These are phyloP conservation scores for bread wheat (Triticum aestivum) DNA, from an alignment of 176 grass and related monocot genomes.

Conservation along the genomic window IWGSC_CS_RefSeq_v2.1 NC_057809.1:198681037-198681536, in stretches of 20 bases:
- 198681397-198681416: neutral
- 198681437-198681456: neutral
- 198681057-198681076: neutral
- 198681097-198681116: conserved; percentile 1
- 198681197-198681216: conserved; percentile 70
- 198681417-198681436: neutral
- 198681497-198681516: neutral
- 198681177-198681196: conserved; percentile 81
- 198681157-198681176: conserved; percentile 71
- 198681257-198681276: conserved; percentile 85
- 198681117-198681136: conserved; percentile 24
- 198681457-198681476: neutral
- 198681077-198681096: neutral
- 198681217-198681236: conserved; percentile 94
- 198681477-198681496: neutral
- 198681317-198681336: neutral
- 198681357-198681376: neutral
- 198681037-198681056: neutral
- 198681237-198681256: conserved; percentile 85
- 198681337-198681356: neutral
- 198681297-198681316: neutral
- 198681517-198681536: neutral
- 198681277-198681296: conserved; percentile 2
- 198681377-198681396: neutral
- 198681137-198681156: conserved; percentile 86